Conservation (phyloP, 768 basidiomycete genomes). For the Lactifluus echinatus region DNA sequence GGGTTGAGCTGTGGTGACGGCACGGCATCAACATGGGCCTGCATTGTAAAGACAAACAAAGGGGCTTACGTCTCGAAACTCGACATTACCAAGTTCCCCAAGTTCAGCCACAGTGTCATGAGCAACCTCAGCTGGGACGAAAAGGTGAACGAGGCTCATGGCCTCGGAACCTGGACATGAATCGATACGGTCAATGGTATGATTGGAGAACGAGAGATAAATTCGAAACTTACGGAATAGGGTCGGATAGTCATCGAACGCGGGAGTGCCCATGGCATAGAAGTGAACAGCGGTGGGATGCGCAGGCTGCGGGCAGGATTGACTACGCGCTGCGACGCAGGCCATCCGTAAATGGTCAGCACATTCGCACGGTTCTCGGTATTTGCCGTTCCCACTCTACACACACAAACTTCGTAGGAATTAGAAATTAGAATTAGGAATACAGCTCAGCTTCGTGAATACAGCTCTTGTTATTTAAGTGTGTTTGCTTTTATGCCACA, state of each 20-base stretch:
- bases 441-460: too few species aligned
- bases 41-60: neutral
- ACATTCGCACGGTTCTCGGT: neutral
- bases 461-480: too few species aligned
- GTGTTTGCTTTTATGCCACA: too few species aligned
- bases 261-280: slow-evolving; percentile 26
- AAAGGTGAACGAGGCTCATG: slow-evolving; percentile 97
- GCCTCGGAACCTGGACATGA: slow-evolving; percentile 73
- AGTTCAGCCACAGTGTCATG: slow-evolving; percentile 95
- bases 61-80: slow-evolving; percentile 86
- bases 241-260: slow-evolving; percentile 68
- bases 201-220: neutral
- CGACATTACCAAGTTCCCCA: slow-evolving; percentile 90
- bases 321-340: neutral
- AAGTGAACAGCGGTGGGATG: too few species aligned
- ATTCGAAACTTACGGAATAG: slow-evolving; percentile 67
- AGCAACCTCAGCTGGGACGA: slow-evolving; percentile 93
- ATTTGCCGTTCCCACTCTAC: too few species aligned
- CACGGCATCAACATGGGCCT: neutral
- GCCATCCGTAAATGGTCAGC: neutral
- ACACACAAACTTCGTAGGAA: too few species aligned
- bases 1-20: slow-evolving; percentile 70
- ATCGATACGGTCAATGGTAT: neutral
- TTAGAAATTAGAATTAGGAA: too few species aligned
- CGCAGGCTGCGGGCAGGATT: too few species aligned